Conservation (phyloP, 2,329 filamentous ascomycete species). For the Lasiodiplodia citricola region DNA sequence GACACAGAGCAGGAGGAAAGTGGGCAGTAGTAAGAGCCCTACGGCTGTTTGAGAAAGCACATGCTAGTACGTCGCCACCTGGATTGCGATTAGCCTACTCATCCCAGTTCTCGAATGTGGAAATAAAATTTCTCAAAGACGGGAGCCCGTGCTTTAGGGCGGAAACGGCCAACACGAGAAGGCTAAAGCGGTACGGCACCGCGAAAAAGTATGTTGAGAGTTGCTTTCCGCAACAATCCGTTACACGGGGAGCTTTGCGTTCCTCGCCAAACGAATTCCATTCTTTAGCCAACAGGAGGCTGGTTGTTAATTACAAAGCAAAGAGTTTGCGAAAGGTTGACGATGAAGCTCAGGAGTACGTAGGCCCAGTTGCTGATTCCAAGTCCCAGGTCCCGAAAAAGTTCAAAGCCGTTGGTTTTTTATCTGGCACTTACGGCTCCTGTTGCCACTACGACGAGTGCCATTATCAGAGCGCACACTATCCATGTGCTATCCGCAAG, state of each 20-base stretch:
- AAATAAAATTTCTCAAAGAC: neutral
- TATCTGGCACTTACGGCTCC: too few species aligned
- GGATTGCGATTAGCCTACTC: neutral
- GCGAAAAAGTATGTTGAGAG: neutral
- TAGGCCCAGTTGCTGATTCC: too few species aligned
- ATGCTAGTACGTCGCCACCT: neutral
- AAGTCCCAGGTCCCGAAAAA: too few species aligned
- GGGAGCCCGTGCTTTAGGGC: neutral
- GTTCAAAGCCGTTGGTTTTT: too few species aligned
- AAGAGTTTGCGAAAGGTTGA: slow-evolving; percentile 34
- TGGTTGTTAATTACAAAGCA: slow-evolving; percentile 53
- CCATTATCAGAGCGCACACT: too few species aligned
- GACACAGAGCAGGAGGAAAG: neutral
- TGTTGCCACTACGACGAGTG: too few species aligned
- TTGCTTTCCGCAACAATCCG: neutral
- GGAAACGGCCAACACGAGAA: neutral
- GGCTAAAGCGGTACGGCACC: neutral
- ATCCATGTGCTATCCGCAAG: too few species aligned
- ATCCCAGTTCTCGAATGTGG: neutral
- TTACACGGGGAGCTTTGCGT: neutral
- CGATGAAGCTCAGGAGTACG: too few species aligned
- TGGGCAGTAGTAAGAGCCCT: neutral
- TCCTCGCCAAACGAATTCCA: slow-evolving; percentile 39
- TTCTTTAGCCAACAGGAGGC: slow-evolving; percentile 55
- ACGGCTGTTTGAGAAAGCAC: neutral